Percentiles rank a stretch among this genome's conserved stretches.
Evolutionary conservation across 2,329 filamentous ascomycete species (phyloP).

Genomic region (Colletotrichum sp.): DNA sequence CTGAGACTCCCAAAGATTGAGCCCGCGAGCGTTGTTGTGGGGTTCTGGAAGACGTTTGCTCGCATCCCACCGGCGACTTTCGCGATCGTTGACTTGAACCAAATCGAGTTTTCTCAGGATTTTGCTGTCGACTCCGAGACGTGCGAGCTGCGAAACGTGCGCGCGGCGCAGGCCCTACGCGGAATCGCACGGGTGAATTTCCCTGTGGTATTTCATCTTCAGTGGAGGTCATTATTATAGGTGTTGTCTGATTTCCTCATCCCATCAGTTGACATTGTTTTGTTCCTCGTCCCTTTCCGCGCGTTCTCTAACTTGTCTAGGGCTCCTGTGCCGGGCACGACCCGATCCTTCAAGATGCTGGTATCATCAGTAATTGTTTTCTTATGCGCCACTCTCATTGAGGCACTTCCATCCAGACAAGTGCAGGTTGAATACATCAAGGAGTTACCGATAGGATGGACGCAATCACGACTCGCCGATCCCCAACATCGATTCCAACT

Average conservation of each 20-base stretch:
- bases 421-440: not conserved
- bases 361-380: not conserved
- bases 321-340: not conserved
- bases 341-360: not conserved
- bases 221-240: not conserved
- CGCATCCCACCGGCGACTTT: not conserved
- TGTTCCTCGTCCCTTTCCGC: not conserved
- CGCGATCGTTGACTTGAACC: not conserved
- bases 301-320: not conserved
- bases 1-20: not conserved
- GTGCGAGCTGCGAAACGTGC: not conserved
- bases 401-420: not conserved
- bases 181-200: not conserved
- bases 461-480: not conserved
- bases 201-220: fast-evolving
- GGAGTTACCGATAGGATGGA: not conserved
- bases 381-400: too few relatives aligned
- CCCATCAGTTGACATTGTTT: fast-evolving
- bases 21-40: not conserved
- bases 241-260: not conserved
- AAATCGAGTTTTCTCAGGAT: not conserved
- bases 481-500: not conserved
- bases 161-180: not conserved
- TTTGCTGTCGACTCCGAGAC: not conserved
- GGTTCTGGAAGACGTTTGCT: not conserved